phyloP scores from a whole-genome alignment of 106 monocot species.

The Dendrobium chrysotoxum region DNA sequence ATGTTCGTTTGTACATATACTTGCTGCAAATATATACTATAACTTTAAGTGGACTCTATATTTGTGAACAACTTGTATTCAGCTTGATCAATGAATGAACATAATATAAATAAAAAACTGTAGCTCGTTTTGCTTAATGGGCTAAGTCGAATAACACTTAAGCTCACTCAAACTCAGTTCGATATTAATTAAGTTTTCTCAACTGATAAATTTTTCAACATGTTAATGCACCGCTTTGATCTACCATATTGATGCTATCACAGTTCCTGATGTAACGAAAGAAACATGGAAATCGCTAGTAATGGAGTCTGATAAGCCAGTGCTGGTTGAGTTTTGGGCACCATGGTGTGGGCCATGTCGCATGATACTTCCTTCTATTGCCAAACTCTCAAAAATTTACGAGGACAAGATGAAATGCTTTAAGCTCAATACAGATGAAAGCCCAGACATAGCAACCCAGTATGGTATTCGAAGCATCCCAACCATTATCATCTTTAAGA shows the following conservation, averaged over 20 bases:
- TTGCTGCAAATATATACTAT: too few species aligned
- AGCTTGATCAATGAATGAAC: too few species aligned
- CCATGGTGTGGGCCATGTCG: conserved; percentile 68
- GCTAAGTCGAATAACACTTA: too few species aligned
- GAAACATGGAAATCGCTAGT: conserved; percentile 38
- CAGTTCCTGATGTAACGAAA: conserved; percentile 46
- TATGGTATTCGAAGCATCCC: conserved; percentile 63
- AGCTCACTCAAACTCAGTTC: too few species aligned
- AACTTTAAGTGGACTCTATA: too few species aligned
- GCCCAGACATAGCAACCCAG: conserved; percentile 39
- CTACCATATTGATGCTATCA: neutral
- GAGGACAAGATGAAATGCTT: conserved; percentile 37
- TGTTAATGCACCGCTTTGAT: too few species aligned
- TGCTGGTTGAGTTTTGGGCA: conserved; percentile 71
- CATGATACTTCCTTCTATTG: conserved; percentile 39
- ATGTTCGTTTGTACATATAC: too few species aligned
- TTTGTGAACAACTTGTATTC: too few species aligned
- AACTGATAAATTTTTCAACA: too few species aligned
- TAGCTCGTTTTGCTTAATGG: too few species aligned
- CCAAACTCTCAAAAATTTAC: conserved; percentile 38
- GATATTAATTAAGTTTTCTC: too few species aligned
- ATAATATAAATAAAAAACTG: too few species aligned
- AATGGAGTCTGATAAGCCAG: conserved; percentile 24
- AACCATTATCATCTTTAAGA: conserved; percentile 47
- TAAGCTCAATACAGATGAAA: conserved; percentile 59